Conservation (phyloP, 2,329 filamentous ascomycete genomes). For the Basipetospora chlamydospora region DNA sequence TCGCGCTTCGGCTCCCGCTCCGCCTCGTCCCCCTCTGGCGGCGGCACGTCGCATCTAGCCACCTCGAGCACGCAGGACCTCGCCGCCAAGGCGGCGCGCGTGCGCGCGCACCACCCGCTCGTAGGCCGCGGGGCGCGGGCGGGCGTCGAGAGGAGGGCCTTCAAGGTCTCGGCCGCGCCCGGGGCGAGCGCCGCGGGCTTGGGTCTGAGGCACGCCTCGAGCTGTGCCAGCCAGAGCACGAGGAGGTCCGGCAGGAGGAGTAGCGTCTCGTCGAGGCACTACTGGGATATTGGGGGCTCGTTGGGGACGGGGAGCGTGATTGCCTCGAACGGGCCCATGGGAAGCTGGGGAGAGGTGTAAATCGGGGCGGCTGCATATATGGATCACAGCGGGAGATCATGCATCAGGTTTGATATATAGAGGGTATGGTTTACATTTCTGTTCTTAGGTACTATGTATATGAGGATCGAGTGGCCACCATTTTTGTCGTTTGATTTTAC, state of each 20-base stretch:
- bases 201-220: conserved; percentile 38
- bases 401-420: too few species aligned
- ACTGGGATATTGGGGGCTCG: conserved; percentile 81
- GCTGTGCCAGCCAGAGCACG: conserved; percentile 80
- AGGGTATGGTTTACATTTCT: too few species aligned
- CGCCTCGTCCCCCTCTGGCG: conserved; percentile 23
- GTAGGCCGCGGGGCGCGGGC: conserved; percentile 44
- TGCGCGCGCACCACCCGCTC: conserved; percentile 79
- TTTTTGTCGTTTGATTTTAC: too few species aligned
- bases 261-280: conserved; percentile 64
- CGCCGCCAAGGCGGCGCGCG: conserved; percentile 65
- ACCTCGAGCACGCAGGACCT: conserved; percentile 44
- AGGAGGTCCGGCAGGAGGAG: conserved; percentile 55
- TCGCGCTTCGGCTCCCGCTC: conserved; percentile 52
- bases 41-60: conserved; percentile 31
- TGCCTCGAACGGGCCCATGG: conserved; percentile 51
- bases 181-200: too few species aligned
- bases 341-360: conserved; percentile 65
- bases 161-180: conserved; percentile 37
- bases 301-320: conserved; percentile 62
- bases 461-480: too few species aligned
- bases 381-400: too few species aligned
- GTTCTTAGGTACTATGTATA: too few species aligned
- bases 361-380: too few species aligned
- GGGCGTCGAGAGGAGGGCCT: conserved; percentile 39